Base-by-base conservation (phyloP, 176 grass and related monocot species). In the Oryza meyeriana region DNA sequence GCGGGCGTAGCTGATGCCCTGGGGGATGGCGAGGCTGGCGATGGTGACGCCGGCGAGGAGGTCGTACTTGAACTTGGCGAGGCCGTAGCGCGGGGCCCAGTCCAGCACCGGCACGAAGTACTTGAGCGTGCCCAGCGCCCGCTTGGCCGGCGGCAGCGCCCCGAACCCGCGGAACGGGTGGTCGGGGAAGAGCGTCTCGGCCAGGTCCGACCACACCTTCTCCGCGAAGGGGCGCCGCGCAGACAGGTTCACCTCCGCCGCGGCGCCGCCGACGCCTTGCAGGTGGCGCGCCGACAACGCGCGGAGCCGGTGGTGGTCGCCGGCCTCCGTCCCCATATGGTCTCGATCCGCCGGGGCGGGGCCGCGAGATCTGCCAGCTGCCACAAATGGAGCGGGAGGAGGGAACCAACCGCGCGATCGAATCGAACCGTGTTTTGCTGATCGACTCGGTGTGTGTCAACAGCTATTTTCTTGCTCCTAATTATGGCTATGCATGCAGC, bases 1-100 rank as follows among this genome's bases (percentile, higher is more conserved):
- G 71, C 87, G 79, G 10, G 95, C 95, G 83, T 98, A 98, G 87
- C 95, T 98, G 88, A 98, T 98, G 70, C 95, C 95, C 85, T 98
- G 95, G 5, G 95, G 95, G 84, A 98, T 98, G 71, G 95, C 92
- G 82, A 98, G 90, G 90, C 92, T 98, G 92, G 95, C 88, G 67
- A 98, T 94, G 63, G 95, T 98, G 82, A 98, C 26, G 71, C 95
- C 95, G 71, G 95, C 90, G 74, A 98, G 84, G 69, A 98, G 86
- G 87, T 98, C 95, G 71, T 85, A 88, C 65, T 88, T 91, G 88
- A 98, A 90, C 66, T 87, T 82, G 28, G 12, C 80, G 76, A 91
- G 3, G 44, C 29, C 58, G 86, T 98, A 98, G 2, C 59, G 81
- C 42, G 95, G 84, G 6, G 18, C 88, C 95, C 95, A 98, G 76